Evolutionary conservation across 1,284 basidiomycete species (phyloP).

Genomic region (Termitomyces sp.): DNA sequence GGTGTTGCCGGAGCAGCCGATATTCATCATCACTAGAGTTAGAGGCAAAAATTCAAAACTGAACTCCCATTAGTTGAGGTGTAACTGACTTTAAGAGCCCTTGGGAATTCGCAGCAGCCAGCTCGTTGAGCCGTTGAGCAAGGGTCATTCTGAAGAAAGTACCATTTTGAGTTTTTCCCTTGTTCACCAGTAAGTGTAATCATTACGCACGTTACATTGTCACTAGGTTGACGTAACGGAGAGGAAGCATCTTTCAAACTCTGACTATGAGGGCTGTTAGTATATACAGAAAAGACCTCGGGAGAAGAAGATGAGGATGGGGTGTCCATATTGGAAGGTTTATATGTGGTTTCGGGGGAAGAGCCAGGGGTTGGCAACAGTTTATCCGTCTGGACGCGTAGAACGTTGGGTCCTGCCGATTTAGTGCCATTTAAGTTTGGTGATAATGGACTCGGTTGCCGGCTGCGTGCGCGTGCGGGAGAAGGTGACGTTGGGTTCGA

Average conservation of each 20-base stretch:
- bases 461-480: slow-evolving; percentile 18
- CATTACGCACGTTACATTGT: slow-evolving; percentile 60
- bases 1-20: slow-evolving; percentile 65
- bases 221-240: slow-evolving; percentile 40
- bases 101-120: slow-evolving; percentile 72
- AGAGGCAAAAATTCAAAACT: slow-evolving; percentile 9
- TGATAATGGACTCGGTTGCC: slow-evolving; percentile 27
- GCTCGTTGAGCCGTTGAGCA: slow-evolving; percentile 70
- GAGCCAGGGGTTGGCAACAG: slow-evolving; percentile 9
- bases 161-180: not conserved
- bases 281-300: slow-evolving; percentile 17
- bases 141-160: slow-evolving; percentile 50
- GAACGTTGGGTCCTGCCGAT: slow-evolving; percentile 14
- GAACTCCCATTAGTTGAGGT: slow-evolving; percentile 14
- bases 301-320: slow-evolving; percentile 19
- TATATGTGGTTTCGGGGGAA: slow-evolving; percentile 10
- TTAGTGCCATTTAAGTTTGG: slow-evolving; percentile 17
- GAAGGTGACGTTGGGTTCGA: slow-evolving; percentile 21
- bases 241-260: slow-evolving; percentile 17
- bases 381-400: slow-evolving; percentile 14
- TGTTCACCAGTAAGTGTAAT: slow-evolving; percentile 1
- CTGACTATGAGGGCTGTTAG: slow-evolving; percentile 13
- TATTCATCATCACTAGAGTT: slow-evolving; percentile 70
- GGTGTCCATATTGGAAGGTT: slow-evolving; percentile 16
- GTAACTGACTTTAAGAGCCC: slow-evolving; percentile 63